Evolutionary conservation across 1,284 basidiomycete species (phyloP), one percentile per base, ranked within the genome.

Genomic region (Melampsora larici-populina): DNA sequence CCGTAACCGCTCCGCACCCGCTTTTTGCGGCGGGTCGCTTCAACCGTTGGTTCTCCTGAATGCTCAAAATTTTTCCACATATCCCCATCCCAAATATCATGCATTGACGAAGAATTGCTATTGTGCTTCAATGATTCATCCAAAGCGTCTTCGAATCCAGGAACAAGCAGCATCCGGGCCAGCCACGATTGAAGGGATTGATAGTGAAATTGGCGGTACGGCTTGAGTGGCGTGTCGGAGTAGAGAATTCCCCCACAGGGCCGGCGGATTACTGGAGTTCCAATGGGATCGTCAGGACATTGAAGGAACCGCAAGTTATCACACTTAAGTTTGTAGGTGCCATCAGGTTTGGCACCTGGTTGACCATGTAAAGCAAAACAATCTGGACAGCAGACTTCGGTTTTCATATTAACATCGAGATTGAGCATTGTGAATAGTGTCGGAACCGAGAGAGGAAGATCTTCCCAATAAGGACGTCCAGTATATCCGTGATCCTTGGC

Each of bases 31-130:
- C n/a, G n/a, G n/a, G n/a, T n/a, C n/a, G n/a, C n/a, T n/a, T n/a
- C n/a, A n/a, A n/a, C n/a, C n/a, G n/a, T n/a, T n/a, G 40, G 43
- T 7, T 9, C 36, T 40, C 64, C 72, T 21, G 40, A 21, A 36
- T 36, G 36, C 17, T 55, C 51, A 26, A 73, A 63, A 26, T 9
- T 33, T 11, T 43, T 73, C 70, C 70, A 73, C 17, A 73, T 46
- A 26, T 49, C 24, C 29, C 70, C 70, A 62, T 73, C 70, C 70
- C 70, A 73, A 29, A 73, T 64, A 64, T 73, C 70, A 29, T 24
- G 43, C 46, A 73, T 63, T 55, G 17, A 21, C 24, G 13, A 55
- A 55, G 18, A 24, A 55, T 55, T 6, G 6, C 18, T 21, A 21
- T 6, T 18, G 36, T 36, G 36, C 24, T 55, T 18, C 17, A 55